phyloP scores from a whole-genome alignment of 306 rosid species.

The Lathyrus tuberosus region DNA sequence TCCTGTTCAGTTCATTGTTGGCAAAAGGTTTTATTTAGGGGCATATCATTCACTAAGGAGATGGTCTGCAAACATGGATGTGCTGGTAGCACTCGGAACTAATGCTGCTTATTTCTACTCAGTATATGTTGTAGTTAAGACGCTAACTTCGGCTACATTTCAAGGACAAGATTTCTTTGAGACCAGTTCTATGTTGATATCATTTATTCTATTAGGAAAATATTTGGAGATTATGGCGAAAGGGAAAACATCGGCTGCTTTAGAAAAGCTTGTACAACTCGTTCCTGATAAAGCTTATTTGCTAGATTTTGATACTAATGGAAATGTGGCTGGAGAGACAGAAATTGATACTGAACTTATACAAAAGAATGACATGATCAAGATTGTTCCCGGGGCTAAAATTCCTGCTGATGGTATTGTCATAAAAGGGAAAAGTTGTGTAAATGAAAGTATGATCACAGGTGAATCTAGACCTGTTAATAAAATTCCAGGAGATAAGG shows the following conservation, averaged over 20 bases:
- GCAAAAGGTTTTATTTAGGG: slow-evolving; percentile 87
- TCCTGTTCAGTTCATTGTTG: slow-evolving; percentile 87
- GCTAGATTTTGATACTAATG: slow-evolving; percentile 60
- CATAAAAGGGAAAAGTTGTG: slow-evolving; percentile 84
- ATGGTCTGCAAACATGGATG: slow-evolving; percentile 95
- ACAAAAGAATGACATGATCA: slow-evolving; percentile 76
- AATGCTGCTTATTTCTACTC: slow-evolving; percentile 97
- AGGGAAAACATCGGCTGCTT: slow-evolving; percentile 94
- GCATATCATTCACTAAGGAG: slow-evolving; percentile 86
- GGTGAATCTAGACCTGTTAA: slow-evolving; percentile 83
- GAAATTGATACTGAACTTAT: slow-evolving; percentile 81
- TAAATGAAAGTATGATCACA: slow-evolving; percentile 95
- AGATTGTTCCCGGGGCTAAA: slow-evolving; percentile 84
- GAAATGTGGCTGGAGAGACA: slow-evolving; percentile 63
- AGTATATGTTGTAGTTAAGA: slow-evolving; percentile 65
- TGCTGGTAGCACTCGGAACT: slow-evolving; percentile 88
- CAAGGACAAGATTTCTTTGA: slow-evolving; percentile 96
- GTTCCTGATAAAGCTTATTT: slow-evolving; percentile 84
- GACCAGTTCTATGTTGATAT: slow-evolving; percentile 95
- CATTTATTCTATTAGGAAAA: slow-evolving; percentile 91
- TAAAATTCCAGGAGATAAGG: slow-evolving; percentile 85
- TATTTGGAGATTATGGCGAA: slow-evolving; percentile 89
- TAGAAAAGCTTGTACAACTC: slow-evolving; percentile 83
- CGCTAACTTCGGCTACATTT: slow-evolving; percentile 68
- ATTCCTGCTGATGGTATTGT: slow-evolving; percentile 88